Evolutionary conservation across 1,284 basidiomycete genomes (phyloP).

Genomic region (Tranzscheliella williamsii): DNA sequence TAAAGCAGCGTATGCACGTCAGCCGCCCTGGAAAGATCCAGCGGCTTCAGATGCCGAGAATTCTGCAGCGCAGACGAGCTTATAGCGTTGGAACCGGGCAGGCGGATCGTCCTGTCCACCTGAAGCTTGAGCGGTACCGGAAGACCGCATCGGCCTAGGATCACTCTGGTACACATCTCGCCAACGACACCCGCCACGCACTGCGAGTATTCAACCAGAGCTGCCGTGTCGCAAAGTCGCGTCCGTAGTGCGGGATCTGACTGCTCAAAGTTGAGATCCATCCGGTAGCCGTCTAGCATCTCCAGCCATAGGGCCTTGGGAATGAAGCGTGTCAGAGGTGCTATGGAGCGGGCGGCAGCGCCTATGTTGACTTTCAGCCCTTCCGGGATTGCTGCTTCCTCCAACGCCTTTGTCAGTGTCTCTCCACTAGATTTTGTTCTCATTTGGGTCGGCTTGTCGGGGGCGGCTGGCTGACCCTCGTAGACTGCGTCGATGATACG

Average conservation of each 20-base stretch:
- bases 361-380: slow-evolving; percentile 17
- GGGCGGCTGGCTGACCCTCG: too few relatives aligned
- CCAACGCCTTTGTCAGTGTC: neutral
- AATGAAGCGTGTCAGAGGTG: slow-evolving; percentile 38
- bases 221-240: slow-evolving; percentile 22
- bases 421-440: neutral
- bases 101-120: slow-evolving; percentile 19
- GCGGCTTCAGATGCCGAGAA: neutral
- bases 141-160: slow-evolving; percentile 35
- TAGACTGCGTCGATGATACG: slow-evolving; percentile 33
- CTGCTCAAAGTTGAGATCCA: slow-evolving; percentile 38
- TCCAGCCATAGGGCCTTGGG: slow-evolving; percentile 46
- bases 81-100: neutral
- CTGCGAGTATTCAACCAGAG: slow-evolving; percentile 50
- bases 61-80: neutral
- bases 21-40: slow-evolving; percentile 4
- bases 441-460: neutral
- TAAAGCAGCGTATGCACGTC: slow-evolving; percentile 27
- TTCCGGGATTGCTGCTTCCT: slow-evolving; percentile 3
- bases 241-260: slow-evolving; percentile 2
- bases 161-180: slow-evolving; percentile 53
- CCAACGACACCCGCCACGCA: slow-evolving; percentile 51
- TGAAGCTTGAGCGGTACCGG: slow-evolving; percentile 17
- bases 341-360: slow-evolving; percentile 38
- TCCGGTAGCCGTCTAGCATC: slow-evolving; percentile 46